A percentile compares a stretch with the other conserved stretches of the same genome.
These are phyloP conservation scores for Pseudocercospora macadamiae DNA, from an alignment of 2,329 filamentous ascomycete genomes.

Conservation along the genomic window DNA sequence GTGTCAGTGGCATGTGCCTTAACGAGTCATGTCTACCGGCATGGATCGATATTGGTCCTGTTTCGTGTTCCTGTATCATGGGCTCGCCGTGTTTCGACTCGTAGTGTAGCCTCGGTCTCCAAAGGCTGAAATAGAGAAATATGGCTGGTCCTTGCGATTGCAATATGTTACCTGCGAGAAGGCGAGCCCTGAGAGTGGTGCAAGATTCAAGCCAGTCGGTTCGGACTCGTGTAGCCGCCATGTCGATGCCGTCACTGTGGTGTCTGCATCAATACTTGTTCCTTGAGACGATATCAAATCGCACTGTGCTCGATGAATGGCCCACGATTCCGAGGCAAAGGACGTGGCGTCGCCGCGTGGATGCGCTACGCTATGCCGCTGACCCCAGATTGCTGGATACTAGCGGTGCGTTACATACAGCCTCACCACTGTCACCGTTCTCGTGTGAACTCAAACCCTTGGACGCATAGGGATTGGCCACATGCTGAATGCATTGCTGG, in stretches of 20 bases:
- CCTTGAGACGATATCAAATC: slow-evolving; percentile 3
- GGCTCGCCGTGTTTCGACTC: no score
- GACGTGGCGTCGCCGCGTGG: slow-evolving; percentile 6
- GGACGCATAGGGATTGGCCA: background rate
- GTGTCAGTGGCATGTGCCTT: background rate
- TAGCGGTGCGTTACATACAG: background rate
- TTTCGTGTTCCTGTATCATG: slow-evolving; percentile 7
- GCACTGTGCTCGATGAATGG: background rate
- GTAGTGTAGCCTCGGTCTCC: no score
- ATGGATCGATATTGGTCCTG: background rate
- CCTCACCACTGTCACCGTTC: background rate
- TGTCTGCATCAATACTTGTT: background rate
- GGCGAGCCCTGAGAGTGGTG: background rate
- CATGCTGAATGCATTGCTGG: background rate
- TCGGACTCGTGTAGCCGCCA: background rate
- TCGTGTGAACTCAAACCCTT: background rate
- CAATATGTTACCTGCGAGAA: background rate
- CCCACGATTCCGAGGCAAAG: background rate
- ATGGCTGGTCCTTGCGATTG: background rate
- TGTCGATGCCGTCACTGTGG: slow-evolving; percentile 1
- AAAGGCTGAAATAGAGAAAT: background rate
- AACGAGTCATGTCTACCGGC: slow-evolving; percentile 4
- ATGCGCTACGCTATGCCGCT: background rate
- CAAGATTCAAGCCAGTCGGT: background rate
- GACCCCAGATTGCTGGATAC: background rate